Conservation (phyloP, 176 grass and related monocot species). For the Hsuehochloa calcarea region DNA sequence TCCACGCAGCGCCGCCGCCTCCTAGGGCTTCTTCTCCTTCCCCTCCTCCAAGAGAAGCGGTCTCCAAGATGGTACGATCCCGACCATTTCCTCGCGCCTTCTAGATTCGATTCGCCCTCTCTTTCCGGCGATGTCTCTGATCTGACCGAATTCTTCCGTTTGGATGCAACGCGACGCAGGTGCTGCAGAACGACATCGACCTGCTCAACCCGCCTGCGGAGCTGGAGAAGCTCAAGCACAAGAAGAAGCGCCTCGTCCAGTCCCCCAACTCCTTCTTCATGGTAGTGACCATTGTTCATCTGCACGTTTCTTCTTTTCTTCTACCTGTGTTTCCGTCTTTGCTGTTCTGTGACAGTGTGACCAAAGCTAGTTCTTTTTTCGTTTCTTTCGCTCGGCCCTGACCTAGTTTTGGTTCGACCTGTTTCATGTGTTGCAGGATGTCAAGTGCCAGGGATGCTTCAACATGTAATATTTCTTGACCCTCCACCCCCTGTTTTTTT, state of each 20-base stretch:
- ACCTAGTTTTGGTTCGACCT: background rate
- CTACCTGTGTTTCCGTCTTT: background rate
- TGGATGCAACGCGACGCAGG: conserved; percentile 33
- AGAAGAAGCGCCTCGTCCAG: conserved; percentile 89
- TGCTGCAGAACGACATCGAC: conserved; percentile 84
- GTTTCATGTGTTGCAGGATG: conserved; percentile 41
- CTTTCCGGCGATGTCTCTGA: background rate
- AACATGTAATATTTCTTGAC: conserved; percentile 45
- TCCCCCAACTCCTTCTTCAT: conserved; percentile 90
- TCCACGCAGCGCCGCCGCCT: background rate
- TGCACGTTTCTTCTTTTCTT: background rate
- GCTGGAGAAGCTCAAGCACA: conserved; percentile 88
- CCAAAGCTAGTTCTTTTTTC: background rate
- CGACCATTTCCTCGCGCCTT: background rate
- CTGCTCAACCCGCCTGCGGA: conserved; percentile 80
- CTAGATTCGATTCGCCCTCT: background rate
- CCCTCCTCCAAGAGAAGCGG: too few species aligned
- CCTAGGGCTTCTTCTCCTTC: background rate
- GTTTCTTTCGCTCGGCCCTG: background rate
- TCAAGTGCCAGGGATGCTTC: conserved; percentile 80
- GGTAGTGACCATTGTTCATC: conserved; percentile 29
- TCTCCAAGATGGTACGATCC: conserved; percentile 29
- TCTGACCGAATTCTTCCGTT: background rate
- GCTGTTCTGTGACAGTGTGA: background rate
- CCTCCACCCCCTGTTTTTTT: background rate